phyloP scores from a whole-genome alignment of 768 basidiomycete species.

The Holtermannia corniformis region DNA sequence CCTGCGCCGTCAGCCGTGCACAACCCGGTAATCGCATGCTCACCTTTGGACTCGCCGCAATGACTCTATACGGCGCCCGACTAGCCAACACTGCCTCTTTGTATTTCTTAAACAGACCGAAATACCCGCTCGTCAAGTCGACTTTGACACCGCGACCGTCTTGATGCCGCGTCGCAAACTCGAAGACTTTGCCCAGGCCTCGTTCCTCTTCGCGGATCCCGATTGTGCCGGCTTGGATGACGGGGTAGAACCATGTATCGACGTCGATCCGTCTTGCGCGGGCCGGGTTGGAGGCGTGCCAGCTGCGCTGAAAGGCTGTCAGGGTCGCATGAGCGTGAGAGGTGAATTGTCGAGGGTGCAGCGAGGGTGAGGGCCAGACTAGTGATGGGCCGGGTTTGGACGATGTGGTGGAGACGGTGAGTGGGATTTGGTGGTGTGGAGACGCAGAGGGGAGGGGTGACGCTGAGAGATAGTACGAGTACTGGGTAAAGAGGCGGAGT shows the following conservation, averaged over 20 bases:
- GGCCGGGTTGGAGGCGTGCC: constrained; percentile 24
- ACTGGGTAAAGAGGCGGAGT: constrained; percentile 55
- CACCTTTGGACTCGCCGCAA: constrained; percentile 81
- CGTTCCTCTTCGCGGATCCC: constrained; percentile 75
- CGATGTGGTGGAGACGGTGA: no score
- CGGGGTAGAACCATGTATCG: constrained; percentile 59
- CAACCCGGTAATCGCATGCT: constrained; percentile 11
- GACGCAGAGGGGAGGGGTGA: constrained; percentile 28
- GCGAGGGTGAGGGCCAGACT: constrained; percentile 57
- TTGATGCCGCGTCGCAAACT: neutral
- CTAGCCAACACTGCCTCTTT: constrained; percentile 57
- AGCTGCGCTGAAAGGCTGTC: constrained; percentile 52
- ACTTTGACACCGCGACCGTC: constrained; percentile 47
- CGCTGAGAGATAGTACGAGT: constrained; percentile 56
- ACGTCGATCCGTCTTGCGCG: constrained; percentile 32
- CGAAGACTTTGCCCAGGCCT: constrained; percentile 41
- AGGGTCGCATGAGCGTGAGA: constrained; percentile 53
- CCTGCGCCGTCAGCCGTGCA: constrained; percentile 47
- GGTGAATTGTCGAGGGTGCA: constrained; percentile 63
- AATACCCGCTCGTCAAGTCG: constrained; percentile 92
- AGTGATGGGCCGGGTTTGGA: constrained; percentile 34
- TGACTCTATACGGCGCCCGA: constrained; percentile 53
- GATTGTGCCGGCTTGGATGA: constrained; percentile 85
- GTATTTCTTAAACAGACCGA: constrained; percentile 73
- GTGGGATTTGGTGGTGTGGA: constrained; percentile 24